A percentile compares a stretch with the other conserved stretches of the same genome.
phyloP scores from a whole-genome alignment of 768 basidiomycete genomes.

The Auriscalpium orientale region DNA sequence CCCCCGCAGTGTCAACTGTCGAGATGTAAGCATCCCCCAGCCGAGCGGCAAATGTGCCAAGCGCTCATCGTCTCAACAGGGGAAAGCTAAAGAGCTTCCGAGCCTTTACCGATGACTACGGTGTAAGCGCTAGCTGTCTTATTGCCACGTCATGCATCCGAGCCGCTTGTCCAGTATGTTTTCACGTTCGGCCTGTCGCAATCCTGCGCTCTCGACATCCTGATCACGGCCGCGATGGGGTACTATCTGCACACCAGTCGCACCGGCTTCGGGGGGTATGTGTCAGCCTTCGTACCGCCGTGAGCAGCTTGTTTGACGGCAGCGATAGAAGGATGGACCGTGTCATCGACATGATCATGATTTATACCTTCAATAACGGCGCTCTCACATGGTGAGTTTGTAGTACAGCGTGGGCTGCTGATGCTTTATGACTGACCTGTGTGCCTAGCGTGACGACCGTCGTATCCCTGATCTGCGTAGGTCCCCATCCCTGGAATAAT shows the following conservation, averaged over 20 bases:
- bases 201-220: constrained; percentile 3
- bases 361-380: constrained; percentile 12
- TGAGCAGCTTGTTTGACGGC: neutral
- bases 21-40: constrained; percentile 1
- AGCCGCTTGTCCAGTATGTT: neutral
- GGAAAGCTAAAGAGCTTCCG: neutral
- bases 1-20: neutral
- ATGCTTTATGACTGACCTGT: neutral
- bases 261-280: constrained; percentile 6
- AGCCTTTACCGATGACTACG: neutral
- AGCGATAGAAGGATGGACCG: constrained; percentile 3
- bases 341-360: constrained; percentile 5
- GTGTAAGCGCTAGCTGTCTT: neutral
- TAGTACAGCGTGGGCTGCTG: too few species aligned
- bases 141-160: too few species aligned
- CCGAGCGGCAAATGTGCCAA: too few species aligned
- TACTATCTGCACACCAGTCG: constrained; percentile 10
- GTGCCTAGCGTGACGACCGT: constrained; percentile 1
- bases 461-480: constrained; percentile 1
- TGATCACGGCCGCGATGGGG: constrained; percentile 1
- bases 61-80: neutral
- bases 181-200: constrained; percentile 9
- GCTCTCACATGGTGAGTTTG: constrained; percentile 3
- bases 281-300: neutral
- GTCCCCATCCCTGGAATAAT: neutral